Conservation (phyloP, 75 land plant genomes). For the Larix kaempferi region DNA sequence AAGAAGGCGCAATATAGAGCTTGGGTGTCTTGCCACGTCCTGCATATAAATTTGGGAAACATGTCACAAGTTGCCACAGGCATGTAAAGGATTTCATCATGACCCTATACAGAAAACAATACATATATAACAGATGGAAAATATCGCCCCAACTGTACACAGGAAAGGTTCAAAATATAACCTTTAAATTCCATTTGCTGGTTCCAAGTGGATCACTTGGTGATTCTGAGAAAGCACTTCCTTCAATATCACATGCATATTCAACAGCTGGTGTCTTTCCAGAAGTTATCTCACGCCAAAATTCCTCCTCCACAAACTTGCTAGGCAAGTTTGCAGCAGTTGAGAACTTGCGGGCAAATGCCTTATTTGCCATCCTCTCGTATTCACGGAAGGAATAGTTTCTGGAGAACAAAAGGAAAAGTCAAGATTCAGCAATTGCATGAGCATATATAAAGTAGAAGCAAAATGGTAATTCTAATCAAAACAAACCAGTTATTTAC, state of each 20-base stretch:
- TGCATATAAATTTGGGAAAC: slow-evolving; percentile 19
- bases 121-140: neutral
- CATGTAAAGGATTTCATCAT: neutral
- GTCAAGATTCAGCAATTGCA: neutral
- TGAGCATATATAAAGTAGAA: neutral
- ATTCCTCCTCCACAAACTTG: slow-evolving; percentile 75
- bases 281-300: slow-evolving; percentile 80
- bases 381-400: slow-evolving; percentile 75
- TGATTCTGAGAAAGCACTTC: slow-evolving; percentile 87
- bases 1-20: slow-evolving; percentile 69
- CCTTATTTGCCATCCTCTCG: slow-evolving; percentile 94
- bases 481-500: neutral
- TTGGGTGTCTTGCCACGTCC: slow-evolving; percentile 63
- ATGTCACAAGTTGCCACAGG: neutral
- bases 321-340: slow-evolving; percentile 76
- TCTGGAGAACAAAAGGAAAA: slow-evolving; percentile 32
- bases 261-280: slow-evolving; percentile 75
- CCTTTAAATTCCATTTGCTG: slow-evolving; percentile 96
- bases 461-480: no score
- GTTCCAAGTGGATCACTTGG: slow-evolving; percentile 63
- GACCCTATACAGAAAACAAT: neutral
- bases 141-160: neutral
- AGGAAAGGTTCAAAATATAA: slow-evolving; percentile 14
- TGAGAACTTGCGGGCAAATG: slow-evolving; percentile 70
- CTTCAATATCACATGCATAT: slow-evolving; percentile 96